Percentiles rank a stretch among this genome's conserved stretches.
Evolutionary conservation across 805 yeast genomes (phyloP).

Genomic region (Zygosaccharomyces pseudorouxii): DNA sequence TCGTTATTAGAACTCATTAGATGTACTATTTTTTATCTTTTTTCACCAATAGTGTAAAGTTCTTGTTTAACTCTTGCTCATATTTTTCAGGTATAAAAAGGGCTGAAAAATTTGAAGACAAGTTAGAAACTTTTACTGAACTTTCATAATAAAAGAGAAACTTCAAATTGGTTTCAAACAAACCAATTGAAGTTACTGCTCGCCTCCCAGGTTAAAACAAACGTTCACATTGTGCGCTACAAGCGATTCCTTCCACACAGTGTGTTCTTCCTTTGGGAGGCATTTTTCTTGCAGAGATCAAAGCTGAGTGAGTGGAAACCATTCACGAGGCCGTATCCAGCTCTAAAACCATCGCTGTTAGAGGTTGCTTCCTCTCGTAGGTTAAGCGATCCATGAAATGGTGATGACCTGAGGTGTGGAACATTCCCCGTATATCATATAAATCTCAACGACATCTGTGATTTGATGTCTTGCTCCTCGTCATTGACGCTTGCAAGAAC

Average conservation of each 20-base stretch:
- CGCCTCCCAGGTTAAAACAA: neutral
- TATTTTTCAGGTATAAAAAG: conserved; percentile 9
- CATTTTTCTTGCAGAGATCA: neutral
- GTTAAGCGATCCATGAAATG: conserved; percentile 84
- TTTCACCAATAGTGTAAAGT: neutral
- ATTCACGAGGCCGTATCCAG: conserved; percentile 38
- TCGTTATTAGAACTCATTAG: conserved; percentile 29
- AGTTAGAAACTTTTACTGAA: neutral
- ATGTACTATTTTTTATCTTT: neutral
- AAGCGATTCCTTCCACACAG: neutral
- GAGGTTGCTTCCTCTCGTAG: conserved; percentile 69
- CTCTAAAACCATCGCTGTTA: conserved; percentile 98
- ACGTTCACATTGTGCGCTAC: neutral
- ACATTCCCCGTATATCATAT: conserved; percentile 40
- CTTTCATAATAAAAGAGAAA: neutral
- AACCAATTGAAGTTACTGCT: neutral
- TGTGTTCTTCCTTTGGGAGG: neutral
- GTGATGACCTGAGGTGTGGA: conserved; percentile 92
- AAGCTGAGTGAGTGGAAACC: neutral
- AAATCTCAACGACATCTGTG: conserved; percentile 28
- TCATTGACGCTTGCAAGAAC: conserved; percentile 17
- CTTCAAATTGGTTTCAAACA: neutral
- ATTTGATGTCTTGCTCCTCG: conserved; percentile 27
- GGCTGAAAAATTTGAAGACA: conserved; percentile 5
- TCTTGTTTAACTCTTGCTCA: conserved; percentile 1